phyloP scores from a whole-genome alignment of 2,329 filamentous ascomycete species.

The Penicillium sp. region DNA sequence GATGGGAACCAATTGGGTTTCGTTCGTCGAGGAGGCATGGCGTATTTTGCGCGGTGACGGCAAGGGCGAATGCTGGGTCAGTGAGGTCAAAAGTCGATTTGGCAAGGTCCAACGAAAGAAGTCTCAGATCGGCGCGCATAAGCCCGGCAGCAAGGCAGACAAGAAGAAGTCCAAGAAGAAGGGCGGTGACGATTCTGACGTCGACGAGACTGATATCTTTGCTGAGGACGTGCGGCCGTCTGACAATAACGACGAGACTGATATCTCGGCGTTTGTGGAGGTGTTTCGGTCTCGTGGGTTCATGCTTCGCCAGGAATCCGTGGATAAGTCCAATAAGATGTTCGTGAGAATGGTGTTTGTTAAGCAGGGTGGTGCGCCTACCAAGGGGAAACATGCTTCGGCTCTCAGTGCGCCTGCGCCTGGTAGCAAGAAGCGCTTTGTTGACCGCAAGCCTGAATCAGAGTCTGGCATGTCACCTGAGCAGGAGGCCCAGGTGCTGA shows the following conservation, averaged over 20 bases:
- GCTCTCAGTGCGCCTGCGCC: constrained; percentile 30
- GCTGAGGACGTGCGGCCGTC: constrained; percentile 48
- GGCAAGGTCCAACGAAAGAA: constrained; percentile 54
- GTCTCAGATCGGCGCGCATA: constrained; percentile 37
- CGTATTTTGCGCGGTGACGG: constrained; percentile 85
- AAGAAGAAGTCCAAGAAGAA: constrained; percentile 46
- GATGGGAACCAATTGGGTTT: constrained; percentile 98
- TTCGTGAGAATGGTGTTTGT: constrained; percentile 96
- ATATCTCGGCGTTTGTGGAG: constrained; percentile 82
- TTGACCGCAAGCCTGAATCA: constrained; percentile 51
- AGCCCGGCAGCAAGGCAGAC: constrained; percentile 40
- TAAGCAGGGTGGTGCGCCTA: constrained; percentile 68
- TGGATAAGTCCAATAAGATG: constrained; percentile 93
- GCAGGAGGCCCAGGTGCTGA: constrained; percentile 69
- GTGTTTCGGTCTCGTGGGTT: constrained; percentile 80
- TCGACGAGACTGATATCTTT: constrained; percentile 54
- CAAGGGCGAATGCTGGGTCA: constrained; percentile 84
- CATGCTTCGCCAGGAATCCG: constrained; percentile 67
- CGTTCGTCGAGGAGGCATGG: constrained; percentile 94
- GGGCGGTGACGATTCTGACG: constrained; percentile 42
- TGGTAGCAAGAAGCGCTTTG: constrained; percentile 51
- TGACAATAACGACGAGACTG: constrained; percentile 69
- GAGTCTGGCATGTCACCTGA: constrained; percentile 56
- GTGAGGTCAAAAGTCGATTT: constrained; percentile 94
- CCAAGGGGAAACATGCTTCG: constrained; percentile 66